Conservation (phyloP, 83 land plant genomes). For the Diphasiastrum complanatum region DNA sequence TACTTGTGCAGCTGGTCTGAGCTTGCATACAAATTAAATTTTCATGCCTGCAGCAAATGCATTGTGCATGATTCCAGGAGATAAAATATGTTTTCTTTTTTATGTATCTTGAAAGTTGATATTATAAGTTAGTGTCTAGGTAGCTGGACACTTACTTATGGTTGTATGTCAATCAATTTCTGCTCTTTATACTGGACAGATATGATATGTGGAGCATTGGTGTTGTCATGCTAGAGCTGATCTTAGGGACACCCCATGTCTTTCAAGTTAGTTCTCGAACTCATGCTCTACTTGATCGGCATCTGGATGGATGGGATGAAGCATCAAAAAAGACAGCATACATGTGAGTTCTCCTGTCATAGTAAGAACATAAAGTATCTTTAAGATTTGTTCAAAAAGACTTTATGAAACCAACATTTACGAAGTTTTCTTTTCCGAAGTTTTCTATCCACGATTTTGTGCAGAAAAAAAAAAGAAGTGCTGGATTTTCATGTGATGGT, state of each 20-base stretch:
- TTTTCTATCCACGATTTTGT: too few species aligned
- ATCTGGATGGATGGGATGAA: constrained; percentile 75
- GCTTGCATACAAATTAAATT: not conserved
- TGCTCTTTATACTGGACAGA: constrained; percentile 25
- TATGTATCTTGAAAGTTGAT: too few species aligned
- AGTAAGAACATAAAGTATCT: too few species aligned
- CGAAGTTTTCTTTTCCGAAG: too few species aligned
- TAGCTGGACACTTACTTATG: too few species aligned
- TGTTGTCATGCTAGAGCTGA: constrained; percentile 83
- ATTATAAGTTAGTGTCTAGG: too few species aligned
- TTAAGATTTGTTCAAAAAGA: too few species aligned
- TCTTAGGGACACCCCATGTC: constrained; percentile 87
- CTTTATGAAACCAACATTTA: too few species aligned
- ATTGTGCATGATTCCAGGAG: not conserved
- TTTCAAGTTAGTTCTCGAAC: constrained; percentile 69
- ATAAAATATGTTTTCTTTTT: not conserved
- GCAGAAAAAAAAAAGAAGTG: too few species aligned
- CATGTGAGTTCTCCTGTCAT: constrained; percentile 58
- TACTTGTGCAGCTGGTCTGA: too few species aligned
- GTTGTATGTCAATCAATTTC: too few species aligned
- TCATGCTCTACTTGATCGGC: constrained; percentile 61
- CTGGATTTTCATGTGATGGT: too few species aligned
- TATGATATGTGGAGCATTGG: constrained; percentile 98
- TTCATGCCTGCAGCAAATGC: not conserved
- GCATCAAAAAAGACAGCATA: constrained; percentile 64